These are phyloP conservation scores for Ambrosiella xylebori DNA, from an alignment of 2,329 filamentous ascomycete species.

Conservation along the genomic window DNA sequence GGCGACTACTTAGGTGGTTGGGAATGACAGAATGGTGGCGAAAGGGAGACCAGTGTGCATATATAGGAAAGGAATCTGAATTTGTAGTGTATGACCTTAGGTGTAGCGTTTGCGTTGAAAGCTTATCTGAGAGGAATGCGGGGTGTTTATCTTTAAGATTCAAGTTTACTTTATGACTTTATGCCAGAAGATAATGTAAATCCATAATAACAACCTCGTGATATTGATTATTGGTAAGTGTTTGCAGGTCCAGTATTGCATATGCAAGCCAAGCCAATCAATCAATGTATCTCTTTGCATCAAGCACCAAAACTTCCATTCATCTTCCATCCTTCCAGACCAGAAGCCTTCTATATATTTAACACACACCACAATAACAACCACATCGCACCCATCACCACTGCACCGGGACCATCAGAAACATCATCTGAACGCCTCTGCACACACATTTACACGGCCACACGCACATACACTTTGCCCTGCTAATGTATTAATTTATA, in stretches of 20 bases:
- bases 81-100: not conserved
- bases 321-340: too few species aligned
- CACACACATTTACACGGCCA: not conserved
- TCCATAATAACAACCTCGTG: too few species aligned
- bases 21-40: not conserved
- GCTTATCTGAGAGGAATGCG: not conserved
- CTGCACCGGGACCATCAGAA: not conserved
- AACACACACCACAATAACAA: too few species aligned
- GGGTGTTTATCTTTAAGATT: not conserved
- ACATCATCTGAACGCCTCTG: not conserved
- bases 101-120: not conserved
- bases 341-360: too few species aligned
- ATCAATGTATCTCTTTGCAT: too few species aligned
- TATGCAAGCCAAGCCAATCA: too few species aligned
- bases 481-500: not conserved
- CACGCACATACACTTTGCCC: not conserved
- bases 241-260: too few species aligned
- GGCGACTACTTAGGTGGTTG: not conserved
- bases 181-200: too few species aligned
- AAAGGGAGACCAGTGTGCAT: not conserved
- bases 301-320: too few species aligned
- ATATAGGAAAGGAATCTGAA: not conserved
- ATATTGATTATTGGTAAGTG: too few species aligned
- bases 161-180: too few species aligned
- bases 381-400: too few species aligned